Percentiles rank a stretch among this genome's conserved stretches.
These are phyloP conservation scores for Pseudomonodictys pantanalensis DNA, from an alignment of 495 filamentous ascomycete species.

Conservation along the genomic window DNA sequence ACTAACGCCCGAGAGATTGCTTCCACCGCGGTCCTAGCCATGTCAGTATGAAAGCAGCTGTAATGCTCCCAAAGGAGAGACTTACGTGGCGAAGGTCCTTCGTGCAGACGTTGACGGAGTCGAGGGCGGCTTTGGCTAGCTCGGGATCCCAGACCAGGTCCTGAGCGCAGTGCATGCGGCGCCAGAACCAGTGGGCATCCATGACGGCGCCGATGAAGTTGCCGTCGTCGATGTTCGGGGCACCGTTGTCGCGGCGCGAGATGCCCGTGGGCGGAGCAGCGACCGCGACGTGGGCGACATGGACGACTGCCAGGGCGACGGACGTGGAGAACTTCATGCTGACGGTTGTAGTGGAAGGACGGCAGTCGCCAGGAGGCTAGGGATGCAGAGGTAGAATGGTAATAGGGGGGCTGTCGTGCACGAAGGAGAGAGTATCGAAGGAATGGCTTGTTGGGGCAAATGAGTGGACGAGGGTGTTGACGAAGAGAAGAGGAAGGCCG, in stretches of 20 bases:
- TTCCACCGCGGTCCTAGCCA: slow-evolving; percentile 17
- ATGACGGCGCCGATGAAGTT: slow-evolving; percentile 23
- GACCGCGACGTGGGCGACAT: background rate
- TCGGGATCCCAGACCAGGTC: slow-evolving; percentile 22
- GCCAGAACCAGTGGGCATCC: slow-evolving; percentile 27
- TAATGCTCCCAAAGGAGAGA: too few relatives aligned
- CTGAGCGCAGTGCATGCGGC: slow-evolving; percentile 24
- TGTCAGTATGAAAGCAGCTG: background rate
- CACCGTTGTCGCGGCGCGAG: background rate
- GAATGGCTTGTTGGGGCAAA: slow-evolving; percentile 13
- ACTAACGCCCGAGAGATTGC: slow-evolving; percentile 18
- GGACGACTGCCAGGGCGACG: slow-evolving; percentile 10
- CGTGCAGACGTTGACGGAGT: slow-evolving; percentile 19
- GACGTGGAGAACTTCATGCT: slow-evolving; percentile 23
- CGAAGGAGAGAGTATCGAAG: slow-evolving; percentile 7
- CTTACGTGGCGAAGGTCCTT: slow-evolving; percentile 14
- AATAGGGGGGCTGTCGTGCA: slow-evolving; percentile 16
- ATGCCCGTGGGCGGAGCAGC: slow-evolving; percentile 3
- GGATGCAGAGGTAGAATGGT: background rate
- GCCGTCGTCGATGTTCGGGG: slow-evolving; percentile 12
- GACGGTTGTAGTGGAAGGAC: background rate
- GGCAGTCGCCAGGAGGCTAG: background rate
- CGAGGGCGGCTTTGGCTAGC: slow-evolving; percentile 8
- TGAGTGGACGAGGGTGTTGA: slow-evolving; percentile 1
- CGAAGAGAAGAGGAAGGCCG: background rate